A percentile compares a stretch with the other conserved stretches of the same genome.
phyloP scores from a whole-genome alignment of 2,329 filamentous ascomycete genomes.

The Tympanopsis confertula region DNA sequence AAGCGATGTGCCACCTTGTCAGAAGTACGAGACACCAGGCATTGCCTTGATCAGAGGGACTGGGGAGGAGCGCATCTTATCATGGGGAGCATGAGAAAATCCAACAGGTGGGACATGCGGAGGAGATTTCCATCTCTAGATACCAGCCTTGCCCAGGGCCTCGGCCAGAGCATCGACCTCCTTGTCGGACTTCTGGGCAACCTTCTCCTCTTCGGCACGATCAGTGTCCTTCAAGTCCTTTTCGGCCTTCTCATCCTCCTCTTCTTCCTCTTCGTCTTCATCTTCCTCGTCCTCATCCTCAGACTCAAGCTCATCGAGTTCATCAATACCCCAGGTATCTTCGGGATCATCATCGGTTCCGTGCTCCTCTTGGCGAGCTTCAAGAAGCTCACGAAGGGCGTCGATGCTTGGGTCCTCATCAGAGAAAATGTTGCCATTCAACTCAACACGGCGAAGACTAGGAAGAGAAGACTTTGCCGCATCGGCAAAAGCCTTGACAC shows the following conservation, averaged over 20 bases:
- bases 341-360: conserved; percentile 59
- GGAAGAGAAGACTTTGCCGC: conserved; percentile 62
- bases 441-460: conserved; percentile 70
- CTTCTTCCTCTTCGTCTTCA: conserved; percentile 56
- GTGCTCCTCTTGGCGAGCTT: conserved; percentile 65
- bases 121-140: no score
- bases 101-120: no score
- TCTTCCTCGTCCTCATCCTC: conserved; percentile 58
- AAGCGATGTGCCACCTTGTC: no score
- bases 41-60: no score
- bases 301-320: conserved; percentile 75
- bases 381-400: conserved; percentile 58
- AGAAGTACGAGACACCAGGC: no score
- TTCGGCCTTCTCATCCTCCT: conserved; percentile 51
- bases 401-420: conserved; percentile 71
- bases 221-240: conserved; percentile 24
- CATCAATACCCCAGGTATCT: conserved; percentile 75
- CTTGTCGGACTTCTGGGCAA: conserved; percentile 58
- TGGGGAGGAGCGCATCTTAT: no score
- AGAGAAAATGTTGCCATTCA: conserved; percentile 91
- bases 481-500: conserved; percentile 58
- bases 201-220: conserved; percentile 37
- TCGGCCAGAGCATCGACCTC: conserved; percentile 73
- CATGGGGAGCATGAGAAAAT: no score
- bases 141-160: conserved; percentile 59